Evolutionary conservation across 441 rosid species (phyloP).

Genomic region (Hura crepitans): DNA sequence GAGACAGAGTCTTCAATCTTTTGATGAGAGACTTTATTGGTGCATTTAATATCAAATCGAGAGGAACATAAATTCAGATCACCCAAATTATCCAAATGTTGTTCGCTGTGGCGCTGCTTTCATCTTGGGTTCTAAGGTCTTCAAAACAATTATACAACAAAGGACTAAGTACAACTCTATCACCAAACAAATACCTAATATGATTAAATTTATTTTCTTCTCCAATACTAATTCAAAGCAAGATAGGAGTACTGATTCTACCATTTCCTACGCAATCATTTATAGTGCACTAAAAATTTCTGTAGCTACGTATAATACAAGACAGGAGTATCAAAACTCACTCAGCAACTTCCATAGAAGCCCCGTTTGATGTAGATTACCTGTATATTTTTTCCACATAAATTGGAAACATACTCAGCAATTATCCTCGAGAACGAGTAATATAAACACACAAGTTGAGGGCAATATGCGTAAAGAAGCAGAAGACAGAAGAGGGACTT

Average conservation of each 20-base stretch:
- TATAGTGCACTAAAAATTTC: constrained; percentile 1
- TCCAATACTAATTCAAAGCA: background rate
- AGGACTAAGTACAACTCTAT: background rate
- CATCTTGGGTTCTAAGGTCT: background rate
- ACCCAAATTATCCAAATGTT: background rate
- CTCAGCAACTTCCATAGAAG: constrained; percentile 20
- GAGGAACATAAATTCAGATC: no score
- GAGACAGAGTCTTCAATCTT: no score
- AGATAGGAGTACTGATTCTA: constrained; percentile 4
- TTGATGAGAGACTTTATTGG: no score
- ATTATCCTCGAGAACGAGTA: background rate
- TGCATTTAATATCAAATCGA: no score
- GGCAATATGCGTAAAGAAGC: background rate
- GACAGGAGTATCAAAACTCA: constrained; percentile 10
- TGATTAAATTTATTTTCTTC: constrained; percentile 1
- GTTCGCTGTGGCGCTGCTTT: background rate
- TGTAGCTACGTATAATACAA: constrained; percentile 29
- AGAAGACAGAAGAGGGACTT: background rate
- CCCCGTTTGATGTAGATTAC: constrained; percentile 13
- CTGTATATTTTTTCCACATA: constrained; percentile 18
- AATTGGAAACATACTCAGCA: background rate
- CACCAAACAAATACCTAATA: background rate
- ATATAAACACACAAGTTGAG: background rate
- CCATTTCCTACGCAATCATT: constrained; percentile 13
- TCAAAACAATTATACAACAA: background rate